These are phyloP conservation scores for Epichloe sibirici DNA, from an alignment of 2,329 filamentous ascomycete species.

Conservation along the genomic window DNA sequence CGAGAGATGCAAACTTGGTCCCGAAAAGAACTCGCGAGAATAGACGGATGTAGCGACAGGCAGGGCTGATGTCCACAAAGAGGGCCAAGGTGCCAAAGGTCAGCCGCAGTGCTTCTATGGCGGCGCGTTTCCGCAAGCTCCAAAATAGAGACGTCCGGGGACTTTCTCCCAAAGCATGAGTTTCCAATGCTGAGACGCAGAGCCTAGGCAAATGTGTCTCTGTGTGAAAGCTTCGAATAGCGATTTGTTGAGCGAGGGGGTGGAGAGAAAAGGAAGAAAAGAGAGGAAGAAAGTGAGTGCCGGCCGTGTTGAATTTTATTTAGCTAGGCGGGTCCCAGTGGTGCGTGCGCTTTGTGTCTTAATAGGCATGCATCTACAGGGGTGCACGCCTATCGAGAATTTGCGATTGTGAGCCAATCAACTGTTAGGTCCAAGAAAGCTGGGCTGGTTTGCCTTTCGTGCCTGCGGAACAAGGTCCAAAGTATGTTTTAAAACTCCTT, in stretches of 20 bases:
- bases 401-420: constrained; percentile 2
- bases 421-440: background rate
- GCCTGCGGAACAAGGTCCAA: background rate
- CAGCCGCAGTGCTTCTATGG: constrained; percentile 98
- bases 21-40: constrained; percentile 4
- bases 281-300: constrained; percentile 10
- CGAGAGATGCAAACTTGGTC: constrained; percentile 25
- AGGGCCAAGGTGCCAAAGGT: constrained; percentile 52
- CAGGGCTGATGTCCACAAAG: constrained; percentile 26
- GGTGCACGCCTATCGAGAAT: constrained; percentile 7
- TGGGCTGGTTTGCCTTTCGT: background rate
- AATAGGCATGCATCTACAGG: constrained; percentile 2
- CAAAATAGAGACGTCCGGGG: constrained; percentile 69
- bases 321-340: constrained; percentile 10
- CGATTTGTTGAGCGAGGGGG: constrained; percentile 98
- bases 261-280: constrained; percentile 26
- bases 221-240: constrained; percentile 98
- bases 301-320: constrained; percentile 14
- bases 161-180: constrained; percentile 98
- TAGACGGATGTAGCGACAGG: constrained; percentile 32
- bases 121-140: constrained; percentile 89
- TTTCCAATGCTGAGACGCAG: constrained; percentile 23
- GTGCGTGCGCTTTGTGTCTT: background rate
- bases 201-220: constrained; percentile 33
- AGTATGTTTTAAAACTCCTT: too few species aligned